Evolutionary conservation across 495 filamentous ascomycete species (phyloP).

Genomic region (Penicillium desertorum): DNA sequence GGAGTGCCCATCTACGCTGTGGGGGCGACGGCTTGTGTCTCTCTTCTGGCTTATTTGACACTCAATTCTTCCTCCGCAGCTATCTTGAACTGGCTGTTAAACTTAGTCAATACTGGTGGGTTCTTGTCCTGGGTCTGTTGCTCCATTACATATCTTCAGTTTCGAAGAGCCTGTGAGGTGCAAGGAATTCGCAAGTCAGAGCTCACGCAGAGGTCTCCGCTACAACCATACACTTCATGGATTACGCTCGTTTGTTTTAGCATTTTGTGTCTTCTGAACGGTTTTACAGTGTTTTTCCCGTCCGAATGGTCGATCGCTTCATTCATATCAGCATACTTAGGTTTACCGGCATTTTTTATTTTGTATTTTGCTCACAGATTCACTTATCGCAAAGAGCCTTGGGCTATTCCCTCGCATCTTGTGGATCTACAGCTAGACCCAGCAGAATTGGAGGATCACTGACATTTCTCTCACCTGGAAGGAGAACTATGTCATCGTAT

Average conservation of each 20-base stretch:
- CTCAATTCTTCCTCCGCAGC: slow-evolving; percentile 4
- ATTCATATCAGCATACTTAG: slow-evolving; percentile 58
- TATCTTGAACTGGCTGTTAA: slow-evolving; percentile 51
- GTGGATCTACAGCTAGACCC: neutral
- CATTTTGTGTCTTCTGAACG: slow-evolving; percentile 53
- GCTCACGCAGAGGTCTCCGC: neutral
- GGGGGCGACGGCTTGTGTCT: slow-evolving; percentile 16
- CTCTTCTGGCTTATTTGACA: slow-evolving; percentile 28
- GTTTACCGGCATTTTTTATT: slow-evolving; percentile 50
- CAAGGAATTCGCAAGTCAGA: neutral
- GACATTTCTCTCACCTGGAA: neutral
- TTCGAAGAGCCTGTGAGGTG: slow-evolving; percentile 44
- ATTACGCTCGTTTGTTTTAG: slow-evolving; percentile 12
- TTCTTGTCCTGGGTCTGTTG: slow-evolving; percentile 57
- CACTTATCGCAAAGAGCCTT: neutral
- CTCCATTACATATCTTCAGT: slow-evolving; percentile 53
- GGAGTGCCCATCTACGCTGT: slow-evolving; percentile 44
- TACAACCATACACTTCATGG: neutral
- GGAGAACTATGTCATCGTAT: no score
- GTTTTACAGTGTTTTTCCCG: slow-evolving; percentile 58
- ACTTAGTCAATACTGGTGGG: slow-evolving; percentile 50
- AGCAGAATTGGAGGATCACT: neutral
- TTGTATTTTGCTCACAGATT: slow-evolving; percentile 46
- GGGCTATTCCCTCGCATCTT: neutral
- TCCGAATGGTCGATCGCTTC: slow-evolving; percentile 36